These are phyloP conservation scores for Gymnopilus dilepis DNA, from an alignment of 768 basidiomycete species.

Conservation along the genomic window DNA sequence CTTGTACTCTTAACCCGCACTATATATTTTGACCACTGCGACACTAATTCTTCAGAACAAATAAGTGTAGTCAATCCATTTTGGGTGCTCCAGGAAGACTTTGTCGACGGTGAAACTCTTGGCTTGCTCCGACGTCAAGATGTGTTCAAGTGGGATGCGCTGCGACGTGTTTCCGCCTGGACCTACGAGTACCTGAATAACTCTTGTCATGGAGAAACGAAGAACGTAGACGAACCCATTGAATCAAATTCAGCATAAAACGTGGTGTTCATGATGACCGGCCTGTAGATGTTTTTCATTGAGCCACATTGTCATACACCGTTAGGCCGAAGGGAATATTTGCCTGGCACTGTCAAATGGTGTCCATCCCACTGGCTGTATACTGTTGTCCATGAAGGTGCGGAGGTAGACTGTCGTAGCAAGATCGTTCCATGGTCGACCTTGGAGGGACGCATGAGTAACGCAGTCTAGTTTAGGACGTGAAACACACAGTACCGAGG, in stretches of 20 bases:
- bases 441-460: constrained; percentile 18
- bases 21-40: background rate
- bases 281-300: constrained; percentile 31
- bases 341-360: constrained; percentile 51
- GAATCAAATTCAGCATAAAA: constrained; percentile 66
- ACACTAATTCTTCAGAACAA: constrained; percentile 29
- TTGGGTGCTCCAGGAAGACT: constrained; percentile 55
- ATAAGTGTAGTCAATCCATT: constrained; percentile 64
- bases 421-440: constrained; percentile 67
- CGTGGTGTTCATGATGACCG: constrained; percentile 54
- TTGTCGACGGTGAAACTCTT: constrained; percentile 47
- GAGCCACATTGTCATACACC: background rate
- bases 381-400: constrained; percentile 64
- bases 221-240: constrained; percentile 45
- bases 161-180: constrained; percentile 55
- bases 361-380: constrained; percentile 55
- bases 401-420: constrained; percentile 58
- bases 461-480: background rate
- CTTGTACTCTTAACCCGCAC: background rate
- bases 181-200: constrained; percentile 35
- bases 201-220: background rate
- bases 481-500: constrained; percentile 42
- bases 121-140: constrained; percentile 47
- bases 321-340: background rate
- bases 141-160: constrained; percentile 52